Percentiles rank a stretch among this genome's conserved stretches.
Conservation (phyloP, 306 rosid genomes). For the Parietaria judaica region DNA sequence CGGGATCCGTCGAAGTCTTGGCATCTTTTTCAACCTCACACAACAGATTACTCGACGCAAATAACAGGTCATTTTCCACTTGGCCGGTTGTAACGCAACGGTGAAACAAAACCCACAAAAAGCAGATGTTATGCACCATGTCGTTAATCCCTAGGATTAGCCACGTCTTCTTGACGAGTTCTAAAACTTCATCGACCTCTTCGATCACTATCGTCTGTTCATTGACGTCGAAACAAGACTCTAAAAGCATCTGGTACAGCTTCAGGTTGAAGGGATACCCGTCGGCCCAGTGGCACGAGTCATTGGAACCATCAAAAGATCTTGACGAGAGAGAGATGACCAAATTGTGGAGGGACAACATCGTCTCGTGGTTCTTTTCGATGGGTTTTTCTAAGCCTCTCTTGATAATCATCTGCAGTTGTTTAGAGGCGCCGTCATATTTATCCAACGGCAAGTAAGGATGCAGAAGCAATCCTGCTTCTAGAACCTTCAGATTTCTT, state of each 20-base stretch:
- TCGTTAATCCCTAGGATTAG: constrained; percentile 68
- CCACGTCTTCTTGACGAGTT: constrained; percentile 95
- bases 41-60: constrained; percentile 72
- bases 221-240: constrained; percentile 76
- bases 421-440: constrained; percentile 46
- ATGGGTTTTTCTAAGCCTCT: constrained; percentile 61
- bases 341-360: constrained; percentile 47
- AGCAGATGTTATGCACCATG: constrained; percentile 76
- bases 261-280: constrained; percentile 86
- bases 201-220: constrained; percentile 63
- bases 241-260: constrained; percentile 80
- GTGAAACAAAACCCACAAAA: constrained; percentile 78
- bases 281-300: constrained; percentile 90
- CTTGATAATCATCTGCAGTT: constrained; percentile 43
- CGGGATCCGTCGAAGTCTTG: constrained; percentile 39
- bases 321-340: constrained; percentile 72
- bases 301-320: constrained; percentile 55
- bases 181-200: constrained; percentile 92
- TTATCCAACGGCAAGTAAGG: constrained; percentile 62
- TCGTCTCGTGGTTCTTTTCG: constrained; percentile 51
- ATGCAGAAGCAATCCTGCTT: constrained; percentile 65
- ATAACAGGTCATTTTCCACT: constrained; percentile 63
- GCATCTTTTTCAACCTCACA: constrained; percentile 67
- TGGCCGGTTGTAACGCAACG: constrained; percentile 65
- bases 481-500: constrained; percentile 73